Evolutionary conservation across 805 yeast species (phyloP), one percentile per base, ranked within the genome.

Genomic region (Ogataea pilisensis): DNA sequence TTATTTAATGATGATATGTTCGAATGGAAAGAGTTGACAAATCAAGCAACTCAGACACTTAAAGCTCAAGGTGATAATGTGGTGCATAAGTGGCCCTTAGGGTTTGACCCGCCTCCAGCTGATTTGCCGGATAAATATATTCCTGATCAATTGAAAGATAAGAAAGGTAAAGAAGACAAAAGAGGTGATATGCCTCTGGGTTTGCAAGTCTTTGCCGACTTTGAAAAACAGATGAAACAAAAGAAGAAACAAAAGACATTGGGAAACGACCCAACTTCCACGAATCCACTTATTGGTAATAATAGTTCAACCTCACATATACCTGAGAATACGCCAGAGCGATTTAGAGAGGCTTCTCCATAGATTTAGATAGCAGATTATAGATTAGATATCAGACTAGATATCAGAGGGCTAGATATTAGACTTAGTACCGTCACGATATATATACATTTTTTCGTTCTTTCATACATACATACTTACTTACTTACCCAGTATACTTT

Each of bases 1-100:
- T 66, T 86, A 40, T 91, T 78, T 59, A 82, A 84, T 49, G 97
- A 91, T 39, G 98, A 93, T 58, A 55, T 90, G 37, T 81, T 78
- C 47, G 87, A 87, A 26, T 93, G 96, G 96, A 78, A 80, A 53
- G 57, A 47, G 1, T 63, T 69, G 54, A 68, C 95, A 16, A 64
- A 63, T 29, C 59, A 69, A 41, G 96, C 96, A 0, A 84, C 73
- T 0, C 34, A 49, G 5, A 53, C 50, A 13, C 57, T 77, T 37
- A 50, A 43, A 24, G 45, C 54, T 4, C 65, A 61, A 36, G 74
- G 73, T 3, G 59, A 60, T 34, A 66, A 72, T 19, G 58, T 79
- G n/a, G 63, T 64, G 16, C 76, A 72, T 27, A 54, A 64, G 37
- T 84, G 91, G 91, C 91, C 90, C 0, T 55, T 55, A 3, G 76